Evolutionary conservation across 148 eudicot genomes (phyloP).

Genomic region (Chenopodium album): DNA sequence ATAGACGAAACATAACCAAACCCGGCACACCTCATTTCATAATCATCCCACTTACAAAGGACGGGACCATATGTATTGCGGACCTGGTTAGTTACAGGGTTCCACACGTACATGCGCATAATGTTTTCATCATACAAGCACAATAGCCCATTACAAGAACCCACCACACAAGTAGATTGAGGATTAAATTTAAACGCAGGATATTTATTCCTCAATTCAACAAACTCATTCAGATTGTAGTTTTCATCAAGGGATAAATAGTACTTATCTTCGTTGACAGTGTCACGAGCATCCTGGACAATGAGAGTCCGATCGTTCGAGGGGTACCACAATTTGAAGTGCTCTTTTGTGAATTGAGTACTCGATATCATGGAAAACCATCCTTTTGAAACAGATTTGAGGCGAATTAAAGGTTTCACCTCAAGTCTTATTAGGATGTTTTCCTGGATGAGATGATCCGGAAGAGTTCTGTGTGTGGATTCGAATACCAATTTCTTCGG

Average conservation of each 20-base stretch:
- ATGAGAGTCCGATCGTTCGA: not conserved
- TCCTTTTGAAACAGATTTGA: constrained; percentile 19
- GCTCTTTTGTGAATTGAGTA: constrained; percentile 4
- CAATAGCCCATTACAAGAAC: constrained; percentile 18
- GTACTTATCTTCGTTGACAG: not conserved
- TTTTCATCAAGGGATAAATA: not conserved
- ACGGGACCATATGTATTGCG: not conserved
- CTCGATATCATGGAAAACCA: constrained; percentile 1
- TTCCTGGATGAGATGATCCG: not conserved
- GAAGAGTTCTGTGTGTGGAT: no score
- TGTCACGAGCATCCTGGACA: not conserved
- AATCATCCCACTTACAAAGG: no score
- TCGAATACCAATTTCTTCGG: no score
- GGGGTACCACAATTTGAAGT: not conserved
- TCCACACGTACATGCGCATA: constrained; percentile 1
- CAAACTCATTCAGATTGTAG: not conserved
- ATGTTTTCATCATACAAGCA: constrained; percentile 8
- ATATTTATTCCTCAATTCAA: not conserved
- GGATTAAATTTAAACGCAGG: not conserved
- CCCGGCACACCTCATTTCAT: not conserved
- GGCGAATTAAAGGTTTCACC: constrained; percentile 16
- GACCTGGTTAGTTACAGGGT: not conserved
- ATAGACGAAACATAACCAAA: constrained; percentile 7
- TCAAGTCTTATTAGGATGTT: constrained; percentile 16
- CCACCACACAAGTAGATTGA: not conserved